Evolutionary conservation across 2,329 filamentous ascomycete genomes (phyloP).

Genomic region (Raffaelea arxii): DNA sequence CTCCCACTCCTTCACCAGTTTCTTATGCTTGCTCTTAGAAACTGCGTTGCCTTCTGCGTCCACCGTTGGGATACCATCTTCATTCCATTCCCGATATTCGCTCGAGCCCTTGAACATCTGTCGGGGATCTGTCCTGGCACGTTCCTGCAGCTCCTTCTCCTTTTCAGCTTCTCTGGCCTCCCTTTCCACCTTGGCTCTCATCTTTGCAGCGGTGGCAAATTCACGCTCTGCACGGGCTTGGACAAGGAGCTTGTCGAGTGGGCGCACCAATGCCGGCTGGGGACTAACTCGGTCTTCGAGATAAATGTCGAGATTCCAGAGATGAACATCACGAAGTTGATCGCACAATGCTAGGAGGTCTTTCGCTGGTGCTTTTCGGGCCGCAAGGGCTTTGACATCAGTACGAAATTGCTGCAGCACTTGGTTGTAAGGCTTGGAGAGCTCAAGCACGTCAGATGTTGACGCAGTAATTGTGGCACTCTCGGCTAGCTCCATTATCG

Average conservation of each 20-base stretch:
- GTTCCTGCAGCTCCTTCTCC: constrained; percentile 13
- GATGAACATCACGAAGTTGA: constrained; percentile 51
- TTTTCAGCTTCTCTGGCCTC: constrained; percentile 27
- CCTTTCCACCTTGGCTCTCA: constrained; percentile 29
- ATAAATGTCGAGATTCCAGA: constrained; percentile 59
- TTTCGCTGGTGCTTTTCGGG: constrained; percentile 9
- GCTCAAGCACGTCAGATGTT: constrained; percentile 1
- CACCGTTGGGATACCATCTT: constrained; percentile 51
- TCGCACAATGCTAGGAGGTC: constrained; percentile 49
- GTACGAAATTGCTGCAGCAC: too few species aligned
- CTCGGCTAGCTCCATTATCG: constrained; percentile 8
- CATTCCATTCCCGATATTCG: constrained; percentile 57
- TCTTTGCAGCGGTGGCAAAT: constrained; percentile 38
- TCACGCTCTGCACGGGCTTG: constrained; percentile 44
- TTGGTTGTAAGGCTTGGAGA: too few species aligned
- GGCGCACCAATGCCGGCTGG: constrained; percentile 53
- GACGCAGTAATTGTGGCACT: constrained; percentile 6
- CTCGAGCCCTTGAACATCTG: constrained; percentile 26
- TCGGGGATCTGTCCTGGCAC: constrained; percentile 18
- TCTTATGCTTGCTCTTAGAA: constrained; percentile 54
- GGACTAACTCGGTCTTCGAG: constrained; percentile 54
- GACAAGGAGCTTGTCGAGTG: constrained; percentile 45
- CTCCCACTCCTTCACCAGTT: constrained; percentile 62
- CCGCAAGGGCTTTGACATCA: constrained; percentile 21
- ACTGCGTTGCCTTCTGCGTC: constrained; percentile 54